A percentile compares a stretch with the other conserved stretches of the same genome.
phyloP scores from a whole-genome alignment of 192 early-diverging fungal species.

The Mortierella antarctica region DNA sequence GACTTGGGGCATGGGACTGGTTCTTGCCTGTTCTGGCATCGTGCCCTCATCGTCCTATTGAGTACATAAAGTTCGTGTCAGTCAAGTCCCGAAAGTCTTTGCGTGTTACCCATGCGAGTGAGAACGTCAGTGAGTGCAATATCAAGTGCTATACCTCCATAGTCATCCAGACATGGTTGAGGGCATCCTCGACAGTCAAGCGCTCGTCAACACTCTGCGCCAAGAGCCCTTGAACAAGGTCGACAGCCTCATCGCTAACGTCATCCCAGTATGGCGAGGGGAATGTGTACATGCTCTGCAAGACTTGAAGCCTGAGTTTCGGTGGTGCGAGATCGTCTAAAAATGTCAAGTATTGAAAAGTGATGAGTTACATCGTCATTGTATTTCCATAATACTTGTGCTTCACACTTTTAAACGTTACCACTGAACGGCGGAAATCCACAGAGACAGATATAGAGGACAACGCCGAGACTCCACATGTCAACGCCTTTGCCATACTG shows the following conservation, averaged over 20 bases:
- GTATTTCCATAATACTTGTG: no score
- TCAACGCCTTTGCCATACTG: conserved; percentile 83
- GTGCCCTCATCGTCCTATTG: conserved; percentile 39
- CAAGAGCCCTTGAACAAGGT: conserved; percentile 39
- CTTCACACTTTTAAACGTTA: conserved; percentile 37
- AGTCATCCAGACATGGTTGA: conserved; percentile 47
- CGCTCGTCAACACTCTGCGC: conserved; percentile 7
- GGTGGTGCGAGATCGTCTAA: conserved; percentile 66
- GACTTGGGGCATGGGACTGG: conserved; percentile 8
- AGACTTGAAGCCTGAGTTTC: conserved; percentile 69
- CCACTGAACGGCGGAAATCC: conserved; percentile 88
- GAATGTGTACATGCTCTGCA: conserved; percentile 81
- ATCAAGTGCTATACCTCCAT: conserved; percentile 25
- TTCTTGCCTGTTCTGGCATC: conserved; percentile 11
- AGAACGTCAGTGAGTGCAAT: neutral
- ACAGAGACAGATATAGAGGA: conserved; percentile 93
- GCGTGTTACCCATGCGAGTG: neutral
- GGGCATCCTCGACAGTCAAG: conserved; percentile 27
- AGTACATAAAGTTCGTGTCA: neutral
- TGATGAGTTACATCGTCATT: no score
- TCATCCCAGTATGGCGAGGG: conserved; percentile 84
- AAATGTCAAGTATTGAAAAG: conserved; percentile 34
- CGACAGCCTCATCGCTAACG: conserved; percentile 67
- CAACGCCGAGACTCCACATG: conserved; percentile 95
- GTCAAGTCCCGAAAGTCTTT: neutral